Percentiles rank a stretch among this genome's conserved stretches.
Conservation (phyloP, 108 stramenopile genomes). For the Seminavis robusta region DNA sequence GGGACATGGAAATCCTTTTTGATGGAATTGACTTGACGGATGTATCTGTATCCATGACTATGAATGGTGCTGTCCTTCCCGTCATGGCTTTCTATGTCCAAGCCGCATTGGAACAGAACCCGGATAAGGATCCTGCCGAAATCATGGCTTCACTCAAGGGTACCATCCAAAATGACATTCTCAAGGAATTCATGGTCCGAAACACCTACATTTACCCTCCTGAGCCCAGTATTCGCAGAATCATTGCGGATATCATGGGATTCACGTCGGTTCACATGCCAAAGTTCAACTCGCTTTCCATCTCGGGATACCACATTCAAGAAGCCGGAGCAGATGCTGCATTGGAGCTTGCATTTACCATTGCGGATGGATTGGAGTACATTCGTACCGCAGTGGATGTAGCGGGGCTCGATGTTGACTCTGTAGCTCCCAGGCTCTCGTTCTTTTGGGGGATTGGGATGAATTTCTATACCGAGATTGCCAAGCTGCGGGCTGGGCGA, state of each 20-base stretch:
- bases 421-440: constrained; percentile 91
- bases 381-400: constrained; percentile 79
- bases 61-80: constrained; percentile 98
- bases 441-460: constrained; percentile 99
- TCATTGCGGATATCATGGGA: constrained; percentile 94
- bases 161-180: constrained; percentile 98
- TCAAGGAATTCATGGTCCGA: constrained; percentile 97
- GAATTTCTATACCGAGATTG: constrained; percentile 94
- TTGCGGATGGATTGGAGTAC: constrained; percentile 95
- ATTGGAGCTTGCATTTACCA: constrained; percentile 95
- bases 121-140: constrained; percentile 32
- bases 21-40: constrained; percentile 94
- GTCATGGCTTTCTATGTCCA: constrained; percentile 94
- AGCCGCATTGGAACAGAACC: constrained; percentile 79
- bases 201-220: constrained; percentile 98
- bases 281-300: constrained; percentile 94
- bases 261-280: constrained; percentile 94
- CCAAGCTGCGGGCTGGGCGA: constrained; percentile 91
- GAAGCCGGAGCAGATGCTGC: constrained; percentile 98
- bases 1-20: constrained; percentile 97
- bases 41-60: constrained; percentile 95
- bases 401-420: constrained; percentile 91
- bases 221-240: constrained; percentile 78
- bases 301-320: constrained; percentile 99
- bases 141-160: constrained; percentile 70